Evolutionary conservation across 225 moss, liverwort and hornwort genomes (phyloP).

Genomic region (Polytrichum formosum): DNA sequence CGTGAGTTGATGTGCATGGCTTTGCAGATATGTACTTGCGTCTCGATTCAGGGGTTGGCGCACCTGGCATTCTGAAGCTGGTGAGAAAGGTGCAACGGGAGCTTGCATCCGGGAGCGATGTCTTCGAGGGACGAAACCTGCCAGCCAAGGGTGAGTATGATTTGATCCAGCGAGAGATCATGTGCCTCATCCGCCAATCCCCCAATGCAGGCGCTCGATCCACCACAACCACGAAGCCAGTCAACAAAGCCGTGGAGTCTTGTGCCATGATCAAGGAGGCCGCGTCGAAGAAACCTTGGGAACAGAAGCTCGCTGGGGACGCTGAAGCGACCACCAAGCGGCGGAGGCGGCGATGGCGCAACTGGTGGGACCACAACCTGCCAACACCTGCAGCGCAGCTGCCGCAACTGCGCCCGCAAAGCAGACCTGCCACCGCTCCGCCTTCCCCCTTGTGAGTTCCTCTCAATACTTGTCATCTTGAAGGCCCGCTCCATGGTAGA

Average conservation of each 20-base stretch:
- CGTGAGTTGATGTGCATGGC: too few relatives aligned
- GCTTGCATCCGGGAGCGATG: conserved; percentile 42
- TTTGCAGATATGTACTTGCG: conserved; percentile 58
- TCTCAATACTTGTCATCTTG: not conserved
- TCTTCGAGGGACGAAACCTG: conserved; percentile 23
- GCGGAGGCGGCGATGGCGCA: conserved; percentile 43
- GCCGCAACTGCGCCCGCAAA: too few relatives aligned
- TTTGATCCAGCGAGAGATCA: conserved; percentile 50
- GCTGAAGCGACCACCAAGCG: conserved; percentile 23
- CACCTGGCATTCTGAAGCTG: conserved; percentile 51
- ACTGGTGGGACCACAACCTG: conserved; percentile 8
- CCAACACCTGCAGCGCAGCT: conserved; percentile 2
- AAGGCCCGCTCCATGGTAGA: too few relatives aligned
- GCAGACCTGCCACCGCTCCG: not conserved
- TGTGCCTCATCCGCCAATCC: conserved; percentile 23
- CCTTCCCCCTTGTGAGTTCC: conserved; percentile 25
- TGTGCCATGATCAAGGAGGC: conserved; percentile 11
- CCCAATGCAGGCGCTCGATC: conserved; percentile 7
- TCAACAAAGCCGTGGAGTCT: conserved; percentile 14
- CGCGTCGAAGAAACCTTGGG: not conserved
- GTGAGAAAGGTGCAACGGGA: conserved; percentile 66
- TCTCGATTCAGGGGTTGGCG: conserved; percentile 50
- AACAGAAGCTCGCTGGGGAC: conserved; percentile 4
- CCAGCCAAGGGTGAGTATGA: conserved; percentile 37
- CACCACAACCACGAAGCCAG: not conserved